Evolutionary conservation across 2,329 filamentous ascomycete species (phyloP).

Genomic region (Rugonectria rugulosa): DNA sequence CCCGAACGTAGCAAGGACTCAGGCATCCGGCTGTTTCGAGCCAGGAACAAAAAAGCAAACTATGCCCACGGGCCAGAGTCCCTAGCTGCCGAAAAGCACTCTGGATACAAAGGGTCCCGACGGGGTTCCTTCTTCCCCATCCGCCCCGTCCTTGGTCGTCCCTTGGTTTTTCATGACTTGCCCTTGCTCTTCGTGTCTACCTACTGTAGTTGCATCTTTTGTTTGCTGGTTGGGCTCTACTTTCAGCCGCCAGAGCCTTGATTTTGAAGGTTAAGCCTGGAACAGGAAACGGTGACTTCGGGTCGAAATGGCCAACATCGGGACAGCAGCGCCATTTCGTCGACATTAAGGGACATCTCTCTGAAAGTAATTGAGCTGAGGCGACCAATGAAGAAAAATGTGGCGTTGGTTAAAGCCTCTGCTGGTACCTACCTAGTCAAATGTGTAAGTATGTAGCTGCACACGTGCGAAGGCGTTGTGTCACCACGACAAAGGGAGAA

Average conservation of each 20-base stretch:
- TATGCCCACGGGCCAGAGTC: slow-evolving; percentile 7
- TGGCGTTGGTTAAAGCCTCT: too few relatives aligned
- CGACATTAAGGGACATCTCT: too few relatives aligned
- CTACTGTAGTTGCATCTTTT: too few relatives aligned
- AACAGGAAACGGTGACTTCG: background rate
- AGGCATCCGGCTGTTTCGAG: slow-evolving; percentile 31
- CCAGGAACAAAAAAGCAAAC: slow-evolving; percentile 12
- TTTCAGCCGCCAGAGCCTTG: background rate
- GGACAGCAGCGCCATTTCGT: too few relatives aligned
- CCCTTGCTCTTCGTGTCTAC: background rate
- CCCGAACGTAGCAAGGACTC: slow-evolving; percentile 24
- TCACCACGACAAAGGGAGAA: too few relatives aligned
- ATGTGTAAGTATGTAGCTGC: too few relatives aligned
- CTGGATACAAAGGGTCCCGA: too few relatives aligned
- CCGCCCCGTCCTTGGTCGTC: background rate
- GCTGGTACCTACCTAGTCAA: too few relatives aligned
- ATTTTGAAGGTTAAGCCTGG: background rate
- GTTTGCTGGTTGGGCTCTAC: background rate
- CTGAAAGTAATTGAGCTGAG: too few relatives aligned
- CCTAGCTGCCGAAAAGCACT: slow-evolving; percentile 20
- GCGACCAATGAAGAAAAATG: too few relatives aligned
- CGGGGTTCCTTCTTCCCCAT: background rate
- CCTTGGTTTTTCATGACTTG: background rate
- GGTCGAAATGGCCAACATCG: slow-evolving; percentile 1
- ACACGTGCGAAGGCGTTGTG: too few relatives aligned